A percentile compares a stretch with the other conserved stretches of the same genome.
Evolutionary conservation across 2,329 filamentous ascomycete genomes (phyloP).

Genomic region (Fusarium bulbicola): DNA sequence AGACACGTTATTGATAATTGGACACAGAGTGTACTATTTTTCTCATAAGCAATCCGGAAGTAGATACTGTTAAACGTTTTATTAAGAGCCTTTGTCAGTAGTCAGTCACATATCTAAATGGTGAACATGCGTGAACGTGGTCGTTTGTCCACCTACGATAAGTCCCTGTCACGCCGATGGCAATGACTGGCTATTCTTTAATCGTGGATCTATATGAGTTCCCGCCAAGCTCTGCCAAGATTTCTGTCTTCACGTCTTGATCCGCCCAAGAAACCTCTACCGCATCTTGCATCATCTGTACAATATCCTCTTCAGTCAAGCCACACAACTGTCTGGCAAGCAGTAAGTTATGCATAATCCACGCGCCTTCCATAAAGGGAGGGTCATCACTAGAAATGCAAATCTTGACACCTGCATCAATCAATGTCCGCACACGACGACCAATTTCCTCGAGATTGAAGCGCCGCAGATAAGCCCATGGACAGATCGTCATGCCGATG

Average conservation of each 20-base stretch:
- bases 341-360: neutral
- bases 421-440: neutral
- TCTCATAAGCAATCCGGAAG: neutral
- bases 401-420: neutral
- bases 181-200: neutral
- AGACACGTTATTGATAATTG: no score
- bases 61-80: rapidly evolving
- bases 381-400: neutral
- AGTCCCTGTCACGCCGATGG: neutral
- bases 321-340: neutral
- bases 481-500: neutral
- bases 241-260: neutral
- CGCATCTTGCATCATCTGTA: neutral
- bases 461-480: neutral
- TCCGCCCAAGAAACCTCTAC: neutral
- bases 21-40: neutral
- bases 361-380: neutral
- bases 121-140: neutral
- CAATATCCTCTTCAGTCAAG: neutral
- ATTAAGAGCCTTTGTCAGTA: neutral
- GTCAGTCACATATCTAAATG: no score
- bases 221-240: neutral
- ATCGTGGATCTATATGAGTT: neutral
- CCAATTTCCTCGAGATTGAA: neutral
- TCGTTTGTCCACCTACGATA: neutral